Evolutionary conservation across 495 filamentous ascomycete genomes (phyloP).

Genomic region (Pyrenula aspistea): DNA sequence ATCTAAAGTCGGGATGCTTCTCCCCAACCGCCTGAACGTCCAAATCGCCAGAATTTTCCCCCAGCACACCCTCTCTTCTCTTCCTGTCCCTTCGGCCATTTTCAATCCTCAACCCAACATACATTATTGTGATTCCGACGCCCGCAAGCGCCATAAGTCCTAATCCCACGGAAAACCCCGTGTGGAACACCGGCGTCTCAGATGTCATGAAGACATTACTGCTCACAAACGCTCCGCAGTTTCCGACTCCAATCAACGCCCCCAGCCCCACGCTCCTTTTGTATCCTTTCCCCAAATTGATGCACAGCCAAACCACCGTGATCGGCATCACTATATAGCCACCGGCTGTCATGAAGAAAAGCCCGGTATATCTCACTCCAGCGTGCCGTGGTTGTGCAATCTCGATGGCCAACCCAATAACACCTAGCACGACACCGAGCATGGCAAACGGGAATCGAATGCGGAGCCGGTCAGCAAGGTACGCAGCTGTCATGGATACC

Average conservation of each 20-base stretch:
- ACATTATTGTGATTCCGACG: conserved; percentile 17
- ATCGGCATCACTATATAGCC: conserved; percentile 16
- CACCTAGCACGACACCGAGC: conserved; percentile 19
- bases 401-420: conserved; percentile 26
- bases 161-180: conserved; percentile 23
- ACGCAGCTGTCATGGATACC: conserved; percentile 20
- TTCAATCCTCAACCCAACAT: conserved; percentile 25
- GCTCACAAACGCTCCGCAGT: conserved; percentile 25
- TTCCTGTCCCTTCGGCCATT: conserved; percentile 33
- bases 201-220: conserved; percentile 24
- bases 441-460: conserved; percentile 28
- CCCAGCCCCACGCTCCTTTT: conserved; percentile 31
- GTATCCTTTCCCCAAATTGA: conserved; percentile 23
- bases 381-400: conserved; percentile 11
- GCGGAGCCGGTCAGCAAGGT: conserved; percentile 20
- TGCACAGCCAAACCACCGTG: conserved; percentile 12
- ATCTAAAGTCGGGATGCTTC: no score
- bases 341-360: conserved; percentile 12
- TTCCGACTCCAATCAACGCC: conserved; percentile 24
- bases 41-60: no score
- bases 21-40: no score
- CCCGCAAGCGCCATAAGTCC: conserved; percentile 20
- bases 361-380: conserved; percentile 12
- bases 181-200: conserved; percentile 26
- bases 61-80: conserved; percentile 23